Conservation (phyloP, 2,329 filamentous ascomycete species). For the Trichoderma citrinoviride region DNA sequence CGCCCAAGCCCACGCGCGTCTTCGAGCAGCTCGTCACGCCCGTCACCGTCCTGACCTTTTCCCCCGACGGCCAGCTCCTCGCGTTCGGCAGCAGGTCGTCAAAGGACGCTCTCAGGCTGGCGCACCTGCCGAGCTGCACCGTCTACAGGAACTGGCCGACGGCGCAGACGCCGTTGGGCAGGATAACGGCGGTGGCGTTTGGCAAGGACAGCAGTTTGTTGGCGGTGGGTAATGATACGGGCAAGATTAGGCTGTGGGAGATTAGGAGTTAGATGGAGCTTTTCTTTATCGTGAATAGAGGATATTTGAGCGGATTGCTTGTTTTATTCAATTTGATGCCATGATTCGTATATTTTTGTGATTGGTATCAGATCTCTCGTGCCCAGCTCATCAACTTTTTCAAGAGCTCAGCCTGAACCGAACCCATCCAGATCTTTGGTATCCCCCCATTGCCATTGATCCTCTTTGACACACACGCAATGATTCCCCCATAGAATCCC, state of each 20-base stretch:
- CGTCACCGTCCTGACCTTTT: conserved; percentile 75
- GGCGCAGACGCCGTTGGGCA: conserved; percentile 78
- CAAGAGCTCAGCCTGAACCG: too few species aligned
- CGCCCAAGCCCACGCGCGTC: conserved; percentile 68
- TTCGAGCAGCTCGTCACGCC: conserved; percentile 88
- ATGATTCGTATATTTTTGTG: background rate
- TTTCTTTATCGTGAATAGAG: conserved; percentile 13
- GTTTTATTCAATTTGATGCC: background rate
- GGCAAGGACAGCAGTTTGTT: conserved; percentile 64
- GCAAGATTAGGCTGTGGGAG: conserved; percentile 89
- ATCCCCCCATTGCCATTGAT: too few species aligned
- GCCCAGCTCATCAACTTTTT: too few species aligned
- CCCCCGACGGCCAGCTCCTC: conserved; percentile 84
- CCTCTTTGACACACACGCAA: too few species aligned
- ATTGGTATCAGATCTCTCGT: too few species aligned
- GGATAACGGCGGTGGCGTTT: conserved; percentile 73
- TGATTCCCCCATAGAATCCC: too few species aligned
- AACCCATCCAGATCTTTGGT: too few species aligned
- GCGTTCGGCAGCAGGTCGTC: conserved; percentile 85
- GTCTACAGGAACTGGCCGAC: conserved; percentile 98
- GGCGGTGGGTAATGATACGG: conserved; percentile 83
- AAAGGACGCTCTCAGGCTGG: conserved; percentile 80
- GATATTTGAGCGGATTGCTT: conserved; percentile 13
- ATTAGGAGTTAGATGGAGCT: conserved; percentile 57
- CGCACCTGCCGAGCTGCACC: conserved; percentile 87